A percentile compares a stretch with the other conserved stretches of the same genome.
Evolutionary conservation across 345 rosid genomes (phyloP).

Genomic region (Toxicodendron radicans): DNA sequence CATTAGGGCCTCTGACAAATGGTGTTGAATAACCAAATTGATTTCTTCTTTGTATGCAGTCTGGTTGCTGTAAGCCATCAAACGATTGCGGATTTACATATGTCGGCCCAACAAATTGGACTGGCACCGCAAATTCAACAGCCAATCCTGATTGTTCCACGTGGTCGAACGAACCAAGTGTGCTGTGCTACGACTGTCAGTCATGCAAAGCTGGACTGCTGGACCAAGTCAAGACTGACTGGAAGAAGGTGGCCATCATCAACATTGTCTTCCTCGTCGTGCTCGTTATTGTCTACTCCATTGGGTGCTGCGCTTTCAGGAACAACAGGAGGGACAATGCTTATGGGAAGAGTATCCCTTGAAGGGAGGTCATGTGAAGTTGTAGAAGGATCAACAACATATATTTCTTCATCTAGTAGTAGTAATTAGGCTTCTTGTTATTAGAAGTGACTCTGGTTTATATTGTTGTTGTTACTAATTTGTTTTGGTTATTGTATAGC

Average conservation of each 20-base stretch:
- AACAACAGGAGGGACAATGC: constrained; percentile 63
- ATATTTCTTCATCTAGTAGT: background rate
- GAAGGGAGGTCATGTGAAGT: constrained; percentile 19
- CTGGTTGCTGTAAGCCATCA: constrained; percentile 95
- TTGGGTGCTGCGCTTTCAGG: constrained; percentile 85
- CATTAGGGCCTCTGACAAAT: too few relatives aligned
- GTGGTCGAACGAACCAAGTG: constrained; percentile 42
- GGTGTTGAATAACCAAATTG: too few relatives aligned
- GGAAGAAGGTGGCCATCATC: constrained; percentile 73
- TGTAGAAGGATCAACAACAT: background rate
- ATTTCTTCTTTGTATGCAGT: constrained; percentile 35
- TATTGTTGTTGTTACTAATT: background rate
- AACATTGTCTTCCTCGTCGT: constrained; percentile 69
- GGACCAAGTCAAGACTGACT: constrained; percentile 62
- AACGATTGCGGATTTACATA: constrained; percentile 65
- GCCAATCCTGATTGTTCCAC: constrained; percentile 57
- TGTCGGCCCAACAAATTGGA: constrained; percentile 65
- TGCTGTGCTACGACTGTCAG: constrained; percentile 71
- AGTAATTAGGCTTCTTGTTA: background rate
- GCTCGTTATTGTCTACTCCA: constrained; percentile 64
- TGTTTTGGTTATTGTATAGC: constrained; percentile 1
- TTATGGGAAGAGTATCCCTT: constrained; percentile 28
- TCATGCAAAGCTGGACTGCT: constrained; percentile 91
- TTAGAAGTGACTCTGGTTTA: background rate
- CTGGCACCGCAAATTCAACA: constrained; percentile 7